Evolutionary conservation across 2,329 filamentous ascomycete genomes (phyloP).

Genomic region (Ophiobolus disseminans): DNA sequence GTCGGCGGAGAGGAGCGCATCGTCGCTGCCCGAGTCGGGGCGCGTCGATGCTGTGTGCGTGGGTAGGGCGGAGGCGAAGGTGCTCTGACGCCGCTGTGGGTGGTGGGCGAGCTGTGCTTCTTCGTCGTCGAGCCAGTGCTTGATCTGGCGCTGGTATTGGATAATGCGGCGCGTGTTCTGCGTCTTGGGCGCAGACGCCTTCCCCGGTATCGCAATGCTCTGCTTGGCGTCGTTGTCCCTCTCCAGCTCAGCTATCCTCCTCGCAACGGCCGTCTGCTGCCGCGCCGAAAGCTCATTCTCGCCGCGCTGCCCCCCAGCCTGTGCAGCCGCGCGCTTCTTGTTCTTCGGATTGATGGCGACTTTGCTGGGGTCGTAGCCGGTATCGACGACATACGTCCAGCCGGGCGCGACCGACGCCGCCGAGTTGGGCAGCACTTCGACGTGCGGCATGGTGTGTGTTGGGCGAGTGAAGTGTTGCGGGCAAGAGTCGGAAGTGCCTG

Average conservation of each 20-base stretch:
- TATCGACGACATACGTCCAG: conserved; percentile 91
- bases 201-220: conserved; percentile 53
- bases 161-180: conserved; percentile 74
- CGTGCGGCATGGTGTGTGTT: conserved; percentile 66
- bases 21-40: conserved; percentile 35
- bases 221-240: conserved; percentile 68
- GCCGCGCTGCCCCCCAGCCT: conserved; percentile 42
- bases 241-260: conserved; percentile 83
- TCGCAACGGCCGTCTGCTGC: conserved; percentile 80
- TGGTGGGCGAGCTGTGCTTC: conserved; percentile 68
- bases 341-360: conserved; percentile 59
- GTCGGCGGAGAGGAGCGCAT: conserved; percentile 62
- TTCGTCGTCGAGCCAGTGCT: conserved; percentile 82
- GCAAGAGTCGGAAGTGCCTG: conserved; percentile 10
- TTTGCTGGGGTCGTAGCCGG: conserved; percentile 64
- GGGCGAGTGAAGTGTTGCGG: conserved; percentile 8
- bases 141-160: conserved; percentile 81
- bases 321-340: conserved; percentile 70
- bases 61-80: conserved; percentile 31
- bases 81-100: conserved; percentile 35
- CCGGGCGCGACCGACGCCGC: conserved; percentile 77
- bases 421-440: conserved; percentile 79
- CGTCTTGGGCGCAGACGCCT: conserved; percentile 58
- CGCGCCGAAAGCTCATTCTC: conserved; percentile 74
- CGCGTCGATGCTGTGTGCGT: conserved; percentile 37